phyloP scores from a whole-genome alignment of 2,329 filamentous ascomycete genomes.

The Myriosclerotinia curreyana region DNA sequence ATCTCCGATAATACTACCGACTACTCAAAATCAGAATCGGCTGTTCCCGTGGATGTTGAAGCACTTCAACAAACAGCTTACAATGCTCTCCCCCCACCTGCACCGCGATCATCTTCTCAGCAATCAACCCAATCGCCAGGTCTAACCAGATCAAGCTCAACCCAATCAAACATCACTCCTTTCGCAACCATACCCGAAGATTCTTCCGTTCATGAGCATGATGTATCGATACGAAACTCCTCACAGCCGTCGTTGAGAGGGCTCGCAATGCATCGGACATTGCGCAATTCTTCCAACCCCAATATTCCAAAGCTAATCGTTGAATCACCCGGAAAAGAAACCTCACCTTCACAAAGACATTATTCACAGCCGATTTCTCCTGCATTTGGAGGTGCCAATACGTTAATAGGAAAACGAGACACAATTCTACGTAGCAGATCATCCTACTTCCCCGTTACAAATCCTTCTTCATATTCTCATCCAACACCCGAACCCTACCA shows the following conservation, averaged over 20 bases:
- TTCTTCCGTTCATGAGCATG: not conserved
- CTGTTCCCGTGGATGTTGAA: constrained; percentile 60
- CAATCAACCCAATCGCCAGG: constrained; percentile 23
- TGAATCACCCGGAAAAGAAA: constrained; percentile 40
- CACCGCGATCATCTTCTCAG: constrained; percentile 29
- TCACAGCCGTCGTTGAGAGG: constrained; percentile 14
- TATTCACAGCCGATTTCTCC: constrained; percentile 25
- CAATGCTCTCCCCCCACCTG: constrained; percentile 24
- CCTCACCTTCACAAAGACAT: constrained; percentile 22
- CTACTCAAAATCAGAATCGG: constrained; percentile 47
- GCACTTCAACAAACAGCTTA: constrained; percentile 62
- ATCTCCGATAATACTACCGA: constrained; percentile 44
- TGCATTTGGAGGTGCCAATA: constrained; percentile 40
- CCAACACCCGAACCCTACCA: constrained; percentile 31
- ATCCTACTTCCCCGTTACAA: constrained; percentile 24
- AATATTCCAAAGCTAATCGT: constrained; percentile 38
- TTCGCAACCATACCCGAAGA: not conserved
- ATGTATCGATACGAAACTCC: not conserved
- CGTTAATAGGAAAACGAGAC: constrained; percentile 55
- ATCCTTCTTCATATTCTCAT: constrained; percentile 13
- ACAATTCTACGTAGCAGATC: constrained; percentile 44
- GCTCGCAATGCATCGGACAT: constrained; percentile 18
- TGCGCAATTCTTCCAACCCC: constrained; percentile 40
- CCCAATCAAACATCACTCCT: constrained; percentile 24
- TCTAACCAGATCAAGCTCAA: constrained; percentile 28